A percentile compares a stretch with the other conserved stretches of the same genome.
Conservation (phyloP, 371 early-diverging fungal species). For the Batrachochytrium dendrobatidis region DNA sequence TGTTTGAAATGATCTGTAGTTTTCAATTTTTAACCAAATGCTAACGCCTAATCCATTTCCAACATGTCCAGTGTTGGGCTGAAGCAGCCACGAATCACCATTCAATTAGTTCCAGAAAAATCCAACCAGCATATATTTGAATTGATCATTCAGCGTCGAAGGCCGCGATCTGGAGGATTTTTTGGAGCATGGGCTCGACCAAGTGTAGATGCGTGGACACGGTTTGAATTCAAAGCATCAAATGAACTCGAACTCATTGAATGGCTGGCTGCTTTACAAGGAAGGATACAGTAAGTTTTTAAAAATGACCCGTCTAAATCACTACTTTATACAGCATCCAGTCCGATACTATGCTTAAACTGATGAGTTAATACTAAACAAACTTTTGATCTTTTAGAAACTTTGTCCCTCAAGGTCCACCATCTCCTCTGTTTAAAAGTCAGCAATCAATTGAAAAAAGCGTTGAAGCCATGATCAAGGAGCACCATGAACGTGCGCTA, state of each 20-base stretch:
- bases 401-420: slow-evolving; percentile 16
- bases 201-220: not conserved
- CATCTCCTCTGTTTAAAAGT: slow-evolving; percentile 16
- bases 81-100: slow-evolving; percentile 7
- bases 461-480: slow-evolving; percentile 7
- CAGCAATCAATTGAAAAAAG: slow-evolving; percentile 8
- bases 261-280: slow-evolving; percentile 17
- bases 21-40: too few species aligned
- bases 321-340: not conserved
- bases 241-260: slow-evolving; percentile 20
- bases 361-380: not conserved
- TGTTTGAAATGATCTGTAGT: too few species aligned
- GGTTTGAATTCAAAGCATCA: slow-evolving; percentile 17
- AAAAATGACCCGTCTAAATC: not conserved
- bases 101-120: slow-evolving; percentile 6
- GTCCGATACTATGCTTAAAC: not conserved
- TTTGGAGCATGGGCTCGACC: not conserved
- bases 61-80: slow-evolving; percentile 16
- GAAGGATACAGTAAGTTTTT: slow-evolving; percentile 10
- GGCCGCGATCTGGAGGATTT: not conserved
- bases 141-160: slow-evolving; percentile 6
- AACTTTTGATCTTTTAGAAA: slow-evolving; percentile 3
- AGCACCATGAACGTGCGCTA: slow-evolving; percentile 2
- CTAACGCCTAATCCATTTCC: too few species aligned
- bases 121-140: slow-evolving; percentile 14